Base-by-base conservation (phyloP, 345 rosid species). In the Pelargonium nanum region DNA sequence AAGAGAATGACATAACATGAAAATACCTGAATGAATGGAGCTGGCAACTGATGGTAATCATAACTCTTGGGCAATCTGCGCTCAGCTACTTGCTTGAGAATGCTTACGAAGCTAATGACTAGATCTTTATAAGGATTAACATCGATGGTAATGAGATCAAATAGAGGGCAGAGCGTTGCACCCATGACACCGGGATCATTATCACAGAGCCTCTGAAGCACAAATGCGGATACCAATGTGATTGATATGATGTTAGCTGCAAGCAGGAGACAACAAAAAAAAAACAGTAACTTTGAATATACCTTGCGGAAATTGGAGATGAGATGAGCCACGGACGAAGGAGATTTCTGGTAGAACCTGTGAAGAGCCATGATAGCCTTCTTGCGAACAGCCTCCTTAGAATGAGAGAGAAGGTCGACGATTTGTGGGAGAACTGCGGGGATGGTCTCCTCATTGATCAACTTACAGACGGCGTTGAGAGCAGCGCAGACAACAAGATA, bases 171-270 rank as follows among this genome's bases (percentile, higher is more conserved):
- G 23, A 89, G 92, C 2, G 99, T 87, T 15, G 99, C 99, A 28
- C 99, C 99, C 99, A 93, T 93, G 44, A 93, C 99, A 21, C 99
- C 99, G 1, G 97, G 96, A 76, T 93, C 99, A 53, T 83, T 93
- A 64, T 93, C 99, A 59, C 87, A 87, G 45, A 93, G 79, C 73
- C 81, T 85, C 97, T 79, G 84, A 70, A 67, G 63, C 60, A 59
- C 61, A 12, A 70, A 53, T 30, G 45, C 30, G n/a, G 32, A 25
- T 25, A 17, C 19, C n/a, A 56, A 17, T 25, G 19, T 19, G 2
- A n/a, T n/a, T n/a, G n/a, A n/a, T n/a, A n/a, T n/a, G n/a, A n/a
- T n/a, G n/a, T n/a, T n/a, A n/a, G n/a, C n/a, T n/a, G n/a, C 16
- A 24, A 50, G 19, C 53, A 50, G 16, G 19, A 50, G 16, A 50